Evolutionary conservation across 139 green algal genomes (phyloP).

Genomic region (Volvox reticuliferus): DNA sequence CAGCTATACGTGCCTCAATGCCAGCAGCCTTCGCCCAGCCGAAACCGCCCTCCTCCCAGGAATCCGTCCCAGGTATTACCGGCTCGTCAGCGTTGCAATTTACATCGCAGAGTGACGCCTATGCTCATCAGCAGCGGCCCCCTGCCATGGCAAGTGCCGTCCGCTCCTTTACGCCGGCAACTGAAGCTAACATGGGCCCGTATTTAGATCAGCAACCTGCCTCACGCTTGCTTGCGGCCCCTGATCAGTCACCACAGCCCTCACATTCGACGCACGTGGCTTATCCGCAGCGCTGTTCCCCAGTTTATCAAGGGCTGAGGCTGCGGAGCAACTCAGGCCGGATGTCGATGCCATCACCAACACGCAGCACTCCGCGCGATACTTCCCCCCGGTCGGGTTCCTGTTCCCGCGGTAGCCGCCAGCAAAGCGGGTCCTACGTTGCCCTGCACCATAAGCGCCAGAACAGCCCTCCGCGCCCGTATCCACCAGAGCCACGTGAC

Average conservation of each 20-base stretch:
- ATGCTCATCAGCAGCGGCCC: neutral
- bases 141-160: too few species aligned
- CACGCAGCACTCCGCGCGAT: neutral
- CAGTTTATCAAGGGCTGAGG: neutral
- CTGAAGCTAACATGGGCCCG: too few species aligned
- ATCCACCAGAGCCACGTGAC: neutral
- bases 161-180: too few species aligned
- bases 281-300: neutral
- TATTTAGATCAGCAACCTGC: too few species aligned
- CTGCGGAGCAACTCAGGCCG: neutral
- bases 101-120: neutral
- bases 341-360: neutral
- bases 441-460: slow-evolving; percentile 9
- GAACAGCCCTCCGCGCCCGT: neutral
- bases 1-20: neutral
- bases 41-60: too few species aligned
- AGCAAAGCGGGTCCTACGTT: slow-evolving; percentile 7
- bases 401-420: too few species aligned
- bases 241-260: neutral
- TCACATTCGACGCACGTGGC: neutral
- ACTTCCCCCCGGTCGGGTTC: neutral
- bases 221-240: too few species aligned
- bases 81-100: too few species aligned
- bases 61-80: too few species aligned
- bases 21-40: neutral